Percentiles rank a stretch among this genome's conserved stretches.
Evolutionary conservation across 805 yeast species (phyloP).

Genomic region (Candida insectorum): DNA sequence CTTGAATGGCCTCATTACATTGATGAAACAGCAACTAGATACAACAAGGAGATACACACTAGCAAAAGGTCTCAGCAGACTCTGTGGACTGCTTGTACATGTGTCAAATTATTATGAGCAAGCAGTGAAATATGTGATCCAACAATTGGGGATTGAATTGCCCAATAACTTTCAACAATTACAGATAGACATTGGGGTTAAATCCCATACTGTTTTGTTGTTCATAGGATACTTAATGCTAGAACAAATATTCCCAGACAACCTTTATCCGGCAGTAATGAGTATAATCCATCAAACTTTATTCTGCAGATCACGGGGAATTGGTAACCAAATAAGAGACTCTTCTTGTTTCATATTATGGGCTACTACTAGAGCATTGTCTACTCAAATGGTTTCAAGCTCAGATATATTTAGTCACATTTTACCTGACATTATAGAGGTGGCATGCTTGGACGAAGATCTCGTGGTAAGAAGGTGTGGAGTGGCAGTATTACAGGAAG

Average conservation of each 20-base stretch:
- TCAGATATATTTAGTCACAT: constrained; percentile 16
- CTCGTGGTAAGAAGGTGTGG: constrained; percentile 75
- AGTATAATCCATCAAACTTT: constrained; percentile 44
- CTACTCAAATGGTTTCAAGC: constrained; percentile 13
- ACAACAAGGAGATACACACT: constrained; percentile 59
- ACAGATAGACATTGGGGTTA: not conserved
- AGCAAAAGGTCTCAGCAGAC: constrained; percentile 62
- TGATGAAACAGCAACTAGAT: too few relatives aligned
- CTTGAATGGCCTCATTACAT: not conserved
- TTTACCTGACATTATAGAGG: constrained; percentile 41
- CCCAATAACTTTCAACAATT: constrained; percentile 4
- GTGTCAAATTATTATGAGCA: constrained; percentile 41
- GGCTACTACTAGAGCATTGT: constrained; percentile 56
- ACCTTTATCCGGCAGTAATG: constrained; percentile 20
- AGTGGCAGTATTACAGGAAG: constrained; percentile 83
- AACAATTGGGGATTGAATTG: constrained; percentile 19
- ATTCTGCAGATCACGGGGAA: constrained; percentile 52
- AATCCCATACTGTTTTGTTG: constrained; percentile 57
- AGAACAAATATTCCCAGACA: constrained; percentile 21
- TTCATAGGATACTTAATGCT: constrained; percentile 46
- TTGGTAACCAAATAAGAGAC: constrained; percentile 75
- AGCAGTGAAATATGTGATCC: constrained; percentile 30
- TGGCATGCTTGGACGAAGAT: constrained; percentile 70
- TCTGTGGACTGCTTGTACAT: constrained; percentile 33
- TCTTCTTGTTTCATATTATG: constrained; percentile 83